Evolutionary conservation across 23 red algal species (phyloP).

Genomic region (Gracilaria caudata): DNA sequence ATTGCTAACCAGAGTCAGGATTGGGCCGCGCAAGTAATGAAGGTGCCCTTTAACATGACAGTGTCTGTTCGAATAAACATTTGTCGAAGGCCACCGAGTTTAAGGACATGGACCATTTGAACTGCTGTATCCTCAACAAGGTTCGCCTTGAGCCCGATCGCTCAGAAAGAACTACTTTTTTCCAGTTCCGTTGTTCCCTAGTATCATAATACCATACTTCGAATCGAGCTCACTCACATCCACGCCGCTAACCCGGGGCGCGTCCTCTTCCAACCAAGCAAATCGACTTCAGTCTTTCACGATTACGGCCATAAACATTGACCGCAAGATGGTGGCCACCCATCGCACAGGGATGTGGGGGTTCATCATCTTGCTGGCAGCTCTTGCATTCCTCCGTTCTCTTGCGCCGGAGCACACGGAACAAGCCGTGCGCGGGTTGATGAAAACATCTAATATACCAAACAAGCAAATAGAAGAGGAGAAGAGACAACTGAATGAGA

Average conservation of each 20-base stretch:
- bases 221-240: not conserved
- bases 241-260: no score
- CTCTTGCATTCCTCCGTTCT: constrained; percentile 43
- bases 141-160: constrained; percentile 3
- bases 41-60: not conserved
- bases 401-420: constrained; percentile 54
- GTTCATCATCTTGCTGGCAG: constrained; percentile 38
- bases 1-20: not conserved
- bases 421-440: constrained; percentile 14
- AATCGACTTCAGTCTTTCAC: not conserved
- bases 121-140: not conserved
- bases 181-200: not conserved
- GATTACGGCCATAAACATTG: not conserved
- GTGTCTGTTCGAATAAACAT: not conserved
- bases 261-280: not conserved
- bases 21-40: not conserved
- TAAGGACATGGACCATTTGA: not conserved
- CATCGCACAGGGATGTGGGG: constrained; percentile 28
- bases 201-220: not conserved
- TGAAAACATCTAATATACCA: not conserved
- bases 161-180: not conserved
- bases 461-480: constrained; percentile 8
- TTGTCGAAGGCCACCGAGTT: not conserved
- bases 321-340: constrained; percentile 34
- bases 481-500: constrained; percentile 7